These are phyloP conservation scores for Shiraia bambusicola DNA, from an alignment of 2,329 filamentous ascomycete species.

Conservation along the genomic window DNA sequence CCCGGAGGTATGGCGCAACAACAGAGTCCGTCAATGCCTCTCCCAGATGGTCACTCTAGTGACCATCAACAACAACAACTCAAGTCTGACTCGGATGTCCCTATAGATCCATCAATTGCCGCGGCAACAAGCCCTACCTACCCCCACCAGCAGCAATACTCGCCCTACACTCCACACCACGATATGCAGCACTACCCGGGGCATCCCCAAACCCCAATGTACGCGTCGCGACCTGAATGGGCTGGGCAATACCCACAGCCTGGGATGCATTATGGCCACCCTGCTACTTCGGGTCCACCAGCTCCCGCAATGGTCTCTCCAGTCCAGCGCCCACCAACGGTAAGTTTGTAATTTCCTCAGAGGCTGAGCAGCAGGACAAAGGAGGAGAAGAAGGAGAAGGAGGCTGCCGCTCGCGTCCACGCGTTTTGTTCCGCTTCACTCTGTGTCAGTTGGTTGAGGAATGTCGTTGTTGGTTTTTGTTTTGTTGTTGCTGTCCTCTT, in stretches of 20 bases:
- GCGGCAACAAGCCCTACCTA: slow-evolving; percentile 91
- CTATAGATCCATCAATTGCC: slow-evolving; percentile 98
- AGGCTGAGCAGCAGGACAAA: too few relatives aligned
- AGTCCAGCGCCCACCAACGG: slow-evolving; percentile 62
- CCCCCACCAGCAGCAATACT: slow-evolving; percentile 76
- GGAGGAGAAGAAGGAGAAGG: too few relatives aligned
- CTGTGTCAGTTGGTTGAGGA: too few relatives aligned
- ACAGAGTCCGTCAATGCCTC: slow-evolving; percentile 95
- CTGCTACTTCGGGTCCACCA: slow-evolving; percentile 59
- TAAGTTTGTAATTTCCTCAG: too few relatives aligned
- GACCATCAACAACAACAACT: slow-evolving; percentile 66
- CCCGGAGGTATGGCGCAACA: slow-evolving; percentile 96
- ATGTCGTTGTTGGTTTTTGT: too few relatives aligned
- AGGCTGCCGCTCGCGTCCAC: not conserved
- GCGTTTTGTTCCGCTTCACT: not conserved
- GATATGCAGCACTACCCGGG: slow-evolving; percentile 79
- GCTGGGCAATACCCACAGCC: slow-evolving; percentile 56
- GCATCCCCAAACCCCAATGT: slow-evolving; percentile 61
- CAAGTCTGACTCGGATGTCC: slow-evolving; percentile 95
- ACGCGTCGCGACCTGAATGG: slow-evolving; percentile 72
- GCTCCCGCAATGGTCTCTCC: slow-evolving; percentile 61
- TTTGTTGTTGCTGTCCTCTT: too few relatives aligned
- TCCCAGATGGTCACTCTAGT: slow-evolving; percentile 74
- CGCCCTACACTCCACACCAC: slow-evolving; percentile 80
- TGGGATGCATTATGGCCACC: slow-evolving; percentile 52